A percentile compares a stretch with the other conserved stretches of the same genome.
Conservation (phyloP, 257 asterid species). For the Linaria vulgaris region DNA sequence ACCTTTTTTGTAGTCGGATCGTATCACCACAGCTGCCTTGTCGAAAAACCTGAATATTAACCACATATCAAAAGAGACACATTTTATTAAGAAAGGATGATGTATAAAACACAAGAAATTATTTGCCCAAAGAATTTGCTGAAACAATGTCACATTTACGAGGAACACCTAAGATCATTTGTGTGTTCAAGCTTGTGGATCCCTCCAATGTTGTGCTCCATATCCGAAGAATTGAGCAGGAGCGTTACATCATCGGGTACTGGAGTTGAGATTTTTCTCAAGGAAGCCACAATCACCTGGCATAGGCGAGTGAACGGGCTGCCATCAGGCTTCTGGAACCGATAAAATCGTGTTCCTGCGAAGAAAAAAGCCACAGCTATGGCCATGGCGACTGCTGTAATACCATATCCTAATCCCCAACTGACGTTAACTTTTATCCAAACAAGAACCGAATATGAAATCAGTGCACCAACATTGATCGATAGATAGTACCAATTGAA, state of each 20-base stretch:
- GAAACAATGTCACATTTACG: too few species aligned
- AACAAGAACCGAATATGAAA: conserved; percentile 51
- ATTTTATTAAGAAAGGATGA: too few species aligned
- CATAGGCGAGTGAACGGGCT: conserved; percentile 51
- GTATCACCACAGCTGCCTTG: conserved; percentile 53
- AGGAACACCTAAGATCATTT: too few species aligned
- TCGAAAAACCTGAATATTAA: conserved; percentile 44
- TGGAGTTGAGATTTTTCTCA: too few species aligned
- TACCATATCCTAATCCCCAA: conserved; percentile 61
- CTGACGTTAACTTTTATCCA: conserved; percentile 55
- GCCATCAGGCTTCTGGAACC: conserved; percentile 51
- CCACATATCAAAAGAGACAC: neutral
- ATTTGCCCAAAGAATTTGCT: too few species aligned
- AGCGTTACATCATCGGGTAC: too few species aligned
- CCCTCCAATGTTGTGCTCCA: too few species aligned
- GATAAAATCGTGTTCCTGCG: conserved; percentile 40
- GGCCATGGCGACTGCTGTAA: conserved; percentile 59
- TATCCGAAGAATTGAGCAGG: too few species aligned
- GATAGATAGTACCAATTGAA: conserved; percentile 56
- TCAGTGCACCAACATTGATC: conserved; percentile 49
- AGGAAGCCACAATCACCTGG: too few species aligned
- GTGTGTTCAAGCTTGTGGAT: too few species aligned
- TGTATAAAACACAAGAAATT: too few species aligned
- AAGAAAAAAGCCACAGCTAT: conserved; percentile 46
- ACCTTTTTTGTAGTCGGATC: conserved; percentile 30